Conservation (phyloP, 2,329 filamentous ascomycete genomes). For the Xylariaceae sp. region DNA sequence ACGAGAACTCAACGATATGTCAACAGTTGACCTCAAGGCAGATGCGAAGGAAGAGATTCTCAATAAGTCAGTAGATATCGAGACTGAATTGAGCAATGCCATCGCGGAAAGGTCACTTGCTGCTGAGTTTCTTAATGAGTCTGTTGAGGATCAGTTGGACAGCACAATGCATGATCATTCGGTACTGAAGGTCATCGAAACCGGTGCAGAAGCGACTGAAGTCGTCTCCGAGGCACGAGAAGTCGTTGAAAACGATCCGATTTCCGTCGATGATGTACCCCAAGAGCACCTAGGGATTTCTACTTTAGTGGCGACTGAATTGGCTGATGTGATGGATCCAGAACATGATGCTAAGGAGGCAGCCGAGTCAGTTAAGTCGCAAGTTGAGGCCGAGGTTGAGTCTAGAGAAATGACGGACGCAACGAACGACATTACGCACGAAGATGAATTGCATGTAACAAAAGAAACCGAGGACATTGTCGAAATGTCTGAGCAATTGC, state of each 20-base stretch:
- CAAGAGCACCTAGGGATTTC: conserved; percentile 8
- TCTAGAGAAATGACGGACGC: background rate
- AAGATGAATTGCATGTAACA: background rate
- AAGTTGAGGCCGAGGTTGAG: background rate
- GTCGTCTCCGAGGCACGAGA: background rate
- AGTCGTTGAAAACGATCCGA: background rate
- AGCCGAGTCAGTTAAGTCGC: background rate
- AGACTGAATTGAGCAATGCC: conserved; percentile 1
- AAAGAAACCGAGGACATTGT: background rate
- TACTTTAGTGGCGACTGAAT: background rate
- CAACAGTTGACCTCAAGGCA: background rate
- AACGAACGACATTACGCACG: background rate
- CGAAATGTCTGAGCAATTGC: conserved; percentile 3
- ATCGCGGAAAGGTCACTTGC: conserved; percentile 1
- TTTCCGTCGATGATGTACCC: background rate
- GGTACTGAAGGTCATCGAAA: background rate
- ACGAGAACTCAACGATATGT: background rate
- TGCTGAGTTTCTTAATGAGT: conserved; percentile 1
- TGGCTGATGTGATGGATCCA: conserved; percentile 5
- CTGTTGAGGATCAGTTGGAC: background rate
- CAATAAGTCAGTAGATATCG: conserved; percentile 7
- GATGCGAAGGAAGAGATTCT: conserved; percentile 6
- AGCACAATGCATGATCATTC: conserved; percentile 5
- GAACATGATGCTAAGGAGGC: conserved; percentile 1
- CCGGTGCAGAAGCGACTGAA: background rate